Conservation (phyloP, 805 yeast genomes). For the Ogataea polymorpha region DNA sequence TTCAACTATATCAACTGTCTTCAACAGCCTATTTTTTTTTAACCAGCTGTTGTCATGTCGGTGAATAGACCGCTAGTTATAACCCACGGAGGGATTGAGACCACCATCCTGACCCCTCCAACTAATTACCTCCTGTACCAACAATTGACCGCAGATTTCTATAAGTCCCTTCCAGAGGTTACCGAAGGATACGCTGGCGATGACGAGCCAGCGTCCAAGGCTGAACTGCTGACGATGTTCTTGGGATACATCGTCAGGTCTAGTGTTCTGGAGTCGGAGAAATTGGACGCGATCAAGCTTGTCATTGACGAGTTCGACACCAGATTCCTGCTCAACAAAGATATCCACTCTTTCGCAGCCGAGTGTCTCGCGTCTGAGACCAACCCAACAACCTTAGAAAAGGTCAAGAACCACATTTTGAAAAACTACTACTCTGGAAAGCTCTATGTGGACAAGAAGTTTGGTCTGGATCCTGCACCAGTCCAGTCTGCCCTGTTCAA, state of each 20-base stretch:
- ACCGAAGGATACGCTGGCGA: slow-evolving; percentile 85
- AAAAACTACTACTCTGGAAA: slow-evolving; percentile 64
- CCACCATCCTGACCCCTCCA: slow-evolving; percentile 83
- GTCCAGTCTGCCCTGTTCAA: slow-evolving; percentile 47
- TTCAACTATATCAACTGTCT: neutral
- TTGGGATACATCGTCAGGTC: slow-evolving; percentile 59
- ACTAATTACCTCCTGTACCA: slow-evolving; percentile 74
- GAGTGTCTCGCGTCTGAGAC: slow-evolving; percentile 54
- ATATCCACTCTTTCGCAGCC: slow-evolving; percentile 88
- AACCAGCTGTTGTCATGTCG: slow-evolving; percentile 18
- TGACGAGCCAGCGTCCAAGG: slow-evolving; percentile 82
- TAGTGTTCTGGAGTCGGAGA: slow-evolving; percentile 28
- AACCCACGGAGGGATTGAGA: slow-evolving; percentile 84
- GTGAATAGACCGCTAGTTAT: slow-evolving; percentile 73
- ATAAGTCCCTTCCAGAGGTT: slow-evolving; percentile 68
- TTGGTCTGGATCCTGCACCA: slow-evolving; percentile 18
- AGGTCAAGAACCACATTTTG: slow-evolving; percentile 67
- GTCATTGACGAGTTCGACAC: slow-evolving; percentile 82
- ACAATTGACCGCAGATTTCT: slow-evolving; percentile 84
- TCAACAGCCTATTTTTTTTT: slow-evolving; percentile 3
- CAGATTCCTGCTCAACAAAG: slow-evolving; percentile 68
- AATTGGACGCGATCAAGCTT: slow-evolving; percentile 58
- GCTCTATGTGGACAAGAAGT: slow-evolving; percentile 27
- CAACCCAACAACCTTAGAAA: slow-evolving; percentile 63
- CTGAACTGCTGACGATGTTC: slow-evolving; percentile 81